Evolutionary conservation across 352 stramenopile genomes (phyloP), one percentile per base, ranked within the genome.

Genomic region (Globisporangium viniferum): DNA sequence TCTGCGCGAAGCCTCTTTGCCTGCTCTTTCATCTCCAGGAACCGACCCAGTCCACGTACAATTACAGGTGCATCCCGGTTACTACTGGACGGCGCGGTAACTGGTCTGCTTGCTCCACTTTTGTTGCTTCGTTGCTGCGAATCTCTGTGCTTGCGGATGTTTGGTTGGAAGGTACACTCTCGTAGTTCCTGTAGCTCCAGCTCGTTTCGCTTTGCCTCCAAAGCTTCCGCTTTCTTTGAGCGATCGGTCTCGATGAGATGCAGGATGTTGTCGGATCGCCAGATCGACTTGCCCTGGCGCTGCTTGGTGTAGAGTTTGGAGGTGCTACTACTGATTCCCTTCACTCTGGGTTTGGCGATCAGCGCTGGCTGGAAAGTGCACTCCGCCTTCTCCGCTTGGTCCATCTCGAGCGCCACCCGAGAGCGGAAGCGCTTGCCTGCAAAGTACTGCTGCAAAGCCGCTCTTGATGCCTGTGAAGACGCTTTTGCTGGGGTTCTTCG

Each of bases 81-180:
- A 27, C 54, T 31, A 9, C 3, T 14, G 7, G 20, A 31, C 31
- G 20, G 55, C 33, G 60, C 58, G 1, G 73, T 73, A 39, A 73
- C 64, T 35, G 61, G 77, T 78, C 66, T 77, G 56, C 35, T 46
- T 14, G 3, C 31, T 29, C 20, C 20, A 29, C 53, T 66, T 48
- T 35, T 61, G 36, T 9, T 22, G 3, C 12, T 20, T 62, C 62
- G 35, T 33, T 22, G 27, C 18, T 48, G 41, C 4, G 44, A 51
- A 48, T 56, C 48, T 41, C 29, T 57, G 27, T 48, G 24, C 31
- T 80, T 79, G 20, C 68, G 73, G 7, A 81, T 73, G 35, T 90
- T 92, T 0, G 88, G 88, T 29, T 85, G 78, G 39, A 97, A 97
- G 5, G 90, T 96, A 55, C 89, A 97, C 61, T 96, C 83, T 60